Base-by-base conservation (phyloP, 805 yeast genomes). In the Candida manassasensis region DNA sequence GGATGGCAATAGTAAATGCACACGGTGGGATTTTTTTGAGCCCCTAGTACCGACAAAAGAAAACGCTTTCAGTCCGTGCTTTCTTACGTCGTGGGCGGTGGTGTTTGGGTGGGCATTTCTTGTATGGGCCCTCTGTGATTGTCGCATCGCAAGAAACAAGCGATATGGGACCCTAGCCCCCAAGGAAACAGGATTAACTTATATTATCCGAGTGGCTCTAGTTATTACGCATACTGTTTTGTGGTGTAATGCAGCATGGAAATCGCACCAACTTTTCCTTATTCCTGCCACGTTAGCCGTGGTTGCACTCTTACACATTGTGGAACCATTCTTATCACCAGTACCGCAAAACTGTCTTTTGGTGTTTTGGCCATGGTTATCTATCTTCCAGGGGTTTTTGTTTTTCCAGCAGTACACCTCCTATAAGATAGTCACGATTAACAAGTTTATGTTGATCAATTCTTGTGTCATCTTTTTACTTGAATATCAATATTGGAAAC, bases 401-500 rank as follows among this genome's bases (percentile, higher is more conserved):
- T 47, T 47, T 33, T 59, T 42, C 40, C 67, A 61, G 39, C 56
- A 59, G 25, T 47, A 29, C 38, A 57, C 63, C 4, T 21, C 36
- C 12, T 58, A 55, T 55, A 33, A 47, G 8, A 22, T 52, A 1
- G 21, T 59, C 3, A 62, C 68, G 30, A 26, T 51, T 0, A 30
- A 30, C 15, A 11, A 12, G 18, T 28, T 61, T 2, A 30, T 60
- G 3, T 35, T 69, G 2, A 1, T 55, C 2, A 60, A 59, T 27
- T 47, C 73, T 1, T 3, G 50, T 0, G 16, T 42, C 1, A 56
- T 73, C 21, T 57, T 67, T n/a, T 22, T 50, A 10, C 43, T 71
- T 35, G 79, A 77, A 43, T 49, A 56, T 15, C 35, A 17, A 2
- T 40, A 34, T 19, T 64, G 67, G 67, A 47, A 50, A 13, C 77